Base-by-base conservation (phyloP, 1,284 basidiomycete species). In the Ganoderma sp. region DNA sequence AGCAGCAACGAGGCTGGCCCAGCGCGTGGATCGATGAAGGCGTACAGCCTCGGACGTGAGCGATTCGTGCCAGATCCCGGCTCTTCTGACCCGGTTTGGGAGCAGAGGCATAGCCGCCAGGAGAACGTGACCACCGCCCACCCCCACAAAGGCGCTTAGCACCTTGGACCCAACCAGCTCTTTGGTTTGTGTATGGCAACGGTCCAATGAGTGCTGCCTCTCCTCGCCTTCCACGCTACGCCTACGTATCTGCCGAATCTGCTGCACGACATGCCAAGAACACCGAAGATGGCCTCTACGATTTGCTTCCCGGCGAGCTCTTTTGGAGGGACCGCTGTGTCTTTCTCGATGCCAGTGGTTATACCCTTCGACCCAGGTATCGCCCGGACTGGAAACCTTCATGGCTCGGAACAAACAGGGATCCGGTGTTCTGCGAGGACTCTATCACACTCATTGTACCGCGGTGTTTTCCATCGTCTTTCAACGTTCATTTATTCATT, bases 351-450 rank as follows among this genome's bases (percentile, higher is more conserved):
- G n/a, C 6, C 14, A 8, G 43, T n/a, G 71, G 69, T n/a, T 73
- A 73, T 42, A 48, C 32, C 9, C 54, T 73, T 12, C 50, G 69
- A 3, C 64, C 68, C 1, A 25, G 71, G 8, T 71, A 69, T 43
- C 62, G 37, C 22, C 67, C 68, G 2, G 63, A 56, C 25, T 73
- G 67, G 71, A 39, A 34, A 48, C 69, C 69, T 3, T 69, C 69
- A 0, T 69, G 71, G 71, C 39, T 52, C 28, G 67, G 67, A 10
- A 69, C 67, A 25, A 65, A 65, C 9, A 12, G 15, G 10, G n/a
- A 63, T 39, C 61, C 66, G 0, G 22, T 61, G 3, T 62, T 54
- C 15, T 69, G 65, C 42, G 71, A 72, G 22, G 71, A 72, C 42
- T 66, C 65, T 5, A 58, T 67, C 10, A 42, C 25, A 1, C 12